Evolutionary conservation across 179 eudicot genomes (phyloP).

Genomic region (Beta macrorhiza): DNA sequence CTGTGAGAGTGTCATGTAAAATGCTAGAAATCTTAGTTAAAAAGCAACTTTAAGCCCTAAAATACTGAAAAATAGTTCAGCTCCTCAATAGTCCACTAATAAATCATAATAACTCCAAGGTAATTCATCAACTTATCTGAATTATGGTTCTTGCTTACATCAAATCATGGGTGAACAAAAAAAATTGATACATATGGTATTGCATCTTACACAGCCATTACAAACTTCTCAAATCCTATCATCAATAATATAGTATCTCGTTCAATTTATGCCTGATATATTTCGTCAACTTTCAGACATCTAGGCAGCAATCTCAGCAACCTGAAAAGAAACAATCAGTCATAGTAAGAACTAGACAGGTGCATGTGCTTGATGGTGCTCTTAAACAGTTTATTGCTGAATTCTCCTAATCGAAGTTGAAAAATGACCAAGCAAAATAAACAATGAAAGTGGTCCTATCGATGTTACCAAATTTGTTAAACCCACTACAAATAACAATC

Average conservation of each 20-base stretch:
- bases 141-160: neutral
- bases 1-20: too few relatives aligned
- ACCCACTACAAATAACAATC: too few relatives aligned
- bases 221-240: constrained; percentile 6
- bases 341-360: constrained; percentile 1
- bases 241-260: constrained; percentile 18
- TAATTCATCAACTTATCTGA: neutral
- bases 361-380: neutral
- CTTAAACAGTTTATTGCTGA: neutral
- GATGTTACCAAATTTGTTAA: too few relatives aligned
- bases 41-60: too few relatives aligned
- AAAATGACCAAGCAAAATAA: neutral
- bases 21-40: too few relatives aligned
- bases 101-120: neutral
- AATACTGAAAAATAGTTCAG: too few relatives aligned
- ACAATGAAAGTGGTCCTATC: neutral
- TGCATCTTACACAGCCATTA: neutral
- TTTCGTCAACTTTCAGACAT: constrained; percentile 11
- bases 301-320: constrained; percentile 40
- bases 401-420: neutral
- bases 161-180: neutral
- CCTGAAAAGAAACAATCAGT: constrained; percentile 22
- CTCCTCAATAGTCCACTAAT: neutral
- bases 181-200: neutral
- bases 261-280: constrained; percentile 11